Conservation (phyloP, 2,329 filamentous ascomycete species). For the Ophiostoma pallidulum region DNA sequence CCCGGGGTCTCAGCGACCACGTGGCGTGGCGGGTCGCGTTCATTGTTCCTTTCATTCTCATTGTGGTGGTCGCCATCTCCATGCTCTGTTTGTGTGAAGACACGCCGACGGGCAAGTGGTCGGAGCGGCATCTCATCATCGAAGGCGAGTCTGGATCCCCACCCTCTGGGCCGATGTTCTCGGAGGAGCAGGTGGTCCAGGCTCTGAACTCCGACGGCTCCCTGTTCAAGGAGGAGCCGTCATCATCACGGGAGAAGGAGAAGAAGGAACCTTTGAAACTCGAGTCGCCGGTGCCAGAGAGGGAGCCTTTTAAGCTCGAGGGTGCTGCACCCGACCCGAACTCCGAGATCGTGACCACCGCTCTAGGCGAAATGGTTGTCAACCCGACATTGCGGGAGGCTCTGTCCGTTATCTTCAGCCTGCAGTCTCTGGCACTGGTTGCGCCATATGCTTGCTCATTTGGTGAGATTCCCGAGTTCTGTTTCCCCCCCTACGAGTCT, state of each 20-base stretch:
- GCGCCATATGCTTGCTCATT: conserved; percentile 54
- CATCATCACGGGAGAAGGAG: too few species aligned
- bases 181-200: background rate
- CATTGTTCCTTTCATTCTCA: conserved; percentile 71
- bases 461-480: background rate
- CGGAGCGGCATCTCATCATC: conserved; percentile 53
- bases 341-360: conserved; percentile 44
- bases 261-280: conserved; percentile 23
- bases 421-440: conserved; percentile 45
- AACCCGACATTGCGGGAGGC: conserved; percentile 47
- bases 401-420: conserved; percentile 35
- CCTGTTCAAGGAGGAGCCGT: background rate
- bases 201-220: background rate
- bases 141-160: conserved; percentile 32
- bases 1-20: conserved; percentile 51
- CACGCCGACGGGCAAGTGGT: conserved; percentile 74
- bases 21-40: conserved; percentile 78
- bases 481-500: background rate
- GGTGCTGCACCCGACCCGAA: conserved; percentile 23
- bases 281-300: conserved; percentile 18
- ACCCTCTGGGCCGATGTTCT: background rate
- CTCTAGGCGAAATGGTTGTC: conserved; percentile 37
- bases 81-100: conserved; percentile 70
- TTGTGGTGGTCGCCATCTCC: conserved; percentile 53
- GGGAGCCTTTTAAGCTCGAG: conserved; percentile 21